These are phyloP conservation scores for Scleroderma bovista DNA, from an alignment of 768 basidiomycete genomes.

Conservation along the genomic window DNA sequence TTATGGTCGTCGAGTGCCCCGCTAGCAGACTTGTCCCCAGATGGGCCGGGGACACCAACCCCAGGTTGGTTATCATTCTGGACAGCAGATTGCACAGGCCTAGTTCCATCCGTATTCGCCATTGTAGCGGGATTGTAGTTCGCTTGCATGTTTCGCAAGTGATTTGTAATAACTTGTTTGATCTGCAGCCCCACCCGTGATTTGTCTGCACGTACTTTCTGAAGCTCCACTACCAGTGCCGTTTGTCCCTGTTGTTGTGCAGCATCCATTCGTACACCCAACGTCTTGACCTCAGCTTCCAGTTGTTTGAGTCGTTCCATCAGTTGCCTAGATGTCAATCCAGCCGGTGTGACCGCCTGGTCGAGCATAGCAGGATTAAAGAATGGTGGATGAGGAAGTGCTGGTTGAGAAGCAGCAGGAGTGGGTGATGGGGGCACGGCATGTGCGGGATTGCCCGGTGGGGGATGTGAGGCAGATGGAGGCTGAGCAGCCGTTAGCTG, in stretches of 20 bases:
- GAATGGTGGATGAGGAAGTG: conserved; percentile 11
- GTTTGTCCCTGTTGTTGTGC: conserved; percentile 16
- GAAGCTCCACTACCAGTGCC: conserved; percentile 8
- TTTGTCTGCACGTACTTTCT: conserved; percentile 8
- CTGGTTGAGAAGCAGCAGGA: conserved; percentile 6
- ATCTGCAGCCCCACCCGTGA: conserved; percentile 6
- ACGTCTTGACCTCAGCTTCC: neutral
- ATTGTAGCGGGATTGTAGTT: neutral
- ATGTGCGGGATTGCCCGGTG: neutral
- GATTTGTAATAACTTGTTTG: conserved; percentile 7
- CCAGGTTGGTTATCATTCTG: conserved; percentile 1
- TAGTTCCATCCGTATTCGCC: neutral
- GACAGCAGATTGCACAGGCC: neutral
- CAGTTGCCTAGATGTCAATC: conserved; percentile 16
- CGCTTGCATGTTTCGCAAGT: conserved; percentile 8
- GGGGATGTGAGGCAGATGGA: neutral
- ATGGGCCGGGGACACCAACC: conserved; percentile 1
- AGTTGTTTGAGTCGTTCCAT: conserved; percentile 16
- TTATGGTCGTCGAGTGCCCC: conserved; percentile 17
- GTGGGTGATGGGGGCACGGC: neutral
- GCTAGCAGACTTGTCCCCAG: conserved; percentile 5
- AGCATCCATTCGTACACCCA: conserved; percentile 13
- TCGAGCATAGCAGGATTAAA: conserved; percentile 10
- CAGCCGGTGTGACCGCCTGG: conserved; percentile 7
- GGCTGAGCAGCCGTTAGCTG: neutral